Evolutionary conservation across 2,329 filamentous ascomycete genomes (phyloP), one percentile per base, ranked within the genome.

Genomic region (Aspergillus niger): DNA sequence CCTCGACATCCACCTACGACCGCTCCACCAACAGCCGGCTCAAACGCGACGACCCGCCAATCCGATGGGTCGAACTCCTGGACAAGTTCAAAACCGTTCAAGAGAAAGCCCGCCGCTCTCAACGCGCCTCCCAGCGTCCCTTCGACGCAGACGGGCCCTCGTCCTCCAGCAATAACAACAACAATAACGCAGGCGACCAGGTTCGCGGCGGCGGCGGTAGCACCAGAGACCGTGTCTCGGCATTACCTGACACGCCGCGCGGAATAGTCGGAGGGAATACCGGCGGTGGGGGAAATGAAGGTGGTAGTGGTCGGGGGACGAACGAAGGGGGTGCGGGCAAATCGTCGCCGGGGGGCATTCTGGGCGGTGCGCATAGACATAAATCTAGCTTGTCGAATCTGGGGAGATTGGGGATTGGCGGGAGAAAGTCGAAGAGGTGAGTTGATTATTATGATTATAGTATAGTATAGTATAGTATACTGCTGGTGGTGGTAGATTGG

Each of bases 21-120:
- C 83, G 90, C 61, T 84, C 89, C 17, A 65, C 67, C 32, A 74
- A 73, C n/a, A 94, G 91, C 67, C 84, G 92, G 62, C 83, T 97
- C 51, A 83, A 97, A 86, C 85, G 93, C 58, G 91, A 96, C 65
- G 93, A 97, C 58, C 87, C 86, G 57, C 88, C 87, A 36, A 96
- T 99, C 68, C 89, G 90, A 58, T 99, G 95, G 95, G 86, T 85
- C 2, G 95, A 99, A 69, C 83, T 99, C 38, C 84, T 99, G 5
- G 95, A 99, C 65, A 97, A 97, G 72, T 99, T 99, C 78, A 91
- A 91, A 67, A 86, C 84, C 55, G 94, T 96, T 1, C 95, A 99
- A 72, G 95, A 99, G 67, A 88, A 87, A 62, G 90, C 93, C 5
- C 85, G 92, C 57, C 84, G 92, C 56, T 82, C 86, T 11, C 89